These are phyloP conservation scores for Datura wrightii DNA, from an alignment of 257 asterid species.

Conservation along the genomic window DNA sequence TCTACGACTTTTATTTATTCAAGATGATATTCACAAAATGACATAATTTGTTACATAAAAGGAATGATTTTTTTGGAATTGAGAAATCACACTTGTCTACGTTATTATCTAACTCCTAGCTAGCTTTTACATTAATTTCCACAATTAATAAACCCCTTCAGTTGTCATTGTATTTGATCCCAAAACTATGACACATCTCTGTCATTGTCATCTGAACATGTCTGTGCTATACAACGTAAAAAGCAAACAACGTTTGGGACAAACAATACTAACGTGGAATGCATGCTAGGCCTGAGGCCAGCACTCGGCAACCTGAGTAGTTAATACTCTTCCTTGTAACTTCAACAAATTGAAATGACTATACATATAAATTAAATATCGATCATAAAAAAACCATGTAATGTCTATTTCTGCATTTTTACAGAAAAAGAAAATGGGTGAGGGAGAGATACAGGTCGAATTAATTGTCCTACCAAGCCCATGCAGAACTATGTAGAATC, in stretches of 20 bases:
- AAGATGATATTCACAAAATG: neutral
- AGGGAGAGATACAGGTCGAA: neutral
- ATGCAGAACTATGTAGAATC: neutral
- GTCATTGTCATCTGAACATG: slow-evolving; percentile 1
- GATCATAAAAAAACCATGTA: neutral
- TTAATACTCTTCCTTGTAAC: neutral
- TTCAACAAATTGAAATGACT: neutral
- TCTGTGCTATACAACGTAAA: neutral
- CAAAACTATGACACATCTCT: neutral
- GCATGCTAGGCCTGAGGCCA: neutral
- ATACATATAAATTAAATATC: neutral
- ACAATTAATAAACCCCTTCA: neutral
- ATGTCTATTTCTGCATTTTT: neutral
- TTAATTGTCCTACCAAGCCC: neutral
- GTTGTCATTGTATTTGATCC: neutral
- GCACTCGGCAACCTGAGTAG: neutral
- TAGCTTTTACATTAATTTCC: neutral
- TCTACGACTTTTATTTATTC: neutral
- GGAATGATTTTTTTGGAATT: neutral
- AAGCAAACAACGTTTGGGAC: slow-evolving; percentile 11
- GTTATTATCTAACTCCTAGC: neutral
- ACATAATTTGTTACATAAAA: too few species aligned
- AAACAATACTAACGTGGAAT: slow-evolving; percentile 20
- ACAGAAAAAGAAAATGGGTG: neutral
- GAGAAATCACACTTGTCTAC: neutral